Evolutionary conservation across 2,329 filamentous ascomycete genomes (phyloP).

Genomic region (Beauveria pseudobassiana): DNA sequence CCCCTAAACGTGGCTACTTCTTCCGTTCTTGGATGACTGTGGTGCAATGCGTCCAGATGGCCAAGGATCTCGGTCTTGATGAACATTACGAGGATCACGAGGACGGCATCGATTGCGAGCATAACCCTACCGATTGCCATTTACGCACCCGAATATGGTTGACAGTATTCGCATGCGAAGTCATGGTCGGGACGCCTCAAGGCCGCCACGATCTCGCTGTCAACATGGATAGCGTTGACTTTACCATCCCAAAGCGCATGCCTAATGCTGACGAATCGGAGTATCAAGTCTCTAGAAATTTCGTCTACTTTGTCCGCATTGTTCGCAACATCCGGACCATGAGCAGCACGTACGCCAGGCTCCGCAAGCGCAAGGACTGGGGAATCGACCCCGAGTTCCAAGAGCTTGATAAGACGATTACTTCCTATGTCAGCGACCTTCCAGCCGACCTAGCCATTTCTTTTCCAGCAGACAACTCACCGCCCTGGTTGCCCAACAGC

Average conservation of each 20-base stretch:
- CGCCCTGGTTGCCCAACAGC: conserved; percentile 78
- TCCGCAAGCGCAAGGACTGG: conserved; percentile 79
- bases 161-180: conserved; percentile 73
- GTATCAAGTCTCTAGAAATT: conserved; percentile 72
- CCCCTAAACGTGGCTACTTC: conserved; percentile 89
- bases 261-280: conserved; percentile 68
- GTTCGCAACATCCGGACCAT: conserved; percentile 73
- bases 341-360: conserved; percentile 63
- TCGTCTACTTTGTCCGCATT: conserved; percentile 70
- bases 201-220: conserved; percentile 76
- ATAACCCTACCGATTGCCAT: conserved; percentile 65
- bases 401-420: conserved; percentile 69
- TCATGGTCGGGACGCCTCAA: conserved; percentile 91
- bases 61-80: conserved; percentile 80
- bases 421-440: conserved; percentile 67
- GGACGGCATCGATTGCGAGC: conserved; percentile 62
- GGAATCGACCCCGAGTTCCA: conserved; percentile 77
- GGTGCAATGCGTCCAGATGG: conserved; percentile 88
- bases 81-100: conserved; percentile 78
- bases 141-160: conserved; percentile 88
- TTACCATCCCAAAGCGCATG: conserved; percentile 55
- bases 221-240: conserved; percentile 67
- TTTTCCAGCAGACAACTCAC: conserved; percentile 69
- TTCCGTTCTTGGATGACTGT: conserved; percentile 97
- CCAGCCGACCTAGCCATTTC: conserved; percentile 71